Percentiles rank a stretch among this genome's conserved stretches.
phyloP scores from a whole-genome alignment of 305 asterid species.

The Solanum hybrid region DNA sequence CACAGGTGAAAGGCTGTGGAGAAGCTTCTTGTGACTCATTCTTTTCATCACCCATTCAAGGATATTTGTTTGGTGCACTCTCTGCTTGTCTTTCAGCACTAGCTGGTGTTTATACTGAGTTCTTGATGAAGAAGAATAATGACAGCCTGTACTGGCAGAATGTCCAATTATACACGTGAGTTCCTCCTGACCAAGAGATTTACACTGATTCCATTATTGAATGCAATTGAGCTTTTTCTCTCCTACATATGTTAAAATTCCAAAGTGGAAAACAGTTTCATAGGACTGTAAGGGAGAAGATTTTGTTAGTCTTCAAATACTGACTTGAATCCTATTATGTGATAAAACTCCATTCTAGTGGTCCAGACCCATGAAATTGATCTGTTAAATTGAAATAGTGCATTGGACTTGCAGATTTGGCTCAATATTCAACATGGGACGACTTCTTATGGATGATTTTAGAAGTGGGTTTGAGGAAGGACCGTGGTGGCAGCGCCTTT shows the following conservation, averaged over 20 bases:
- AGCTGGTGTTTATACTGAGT: constrained; percentile 95
- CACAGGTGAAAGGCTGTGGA: constrained; percentile 89
- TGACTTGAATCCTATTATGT: neutral
- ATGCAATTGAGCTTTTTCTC: neutral
- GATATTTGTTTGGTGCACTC: constrained; percentile 72
- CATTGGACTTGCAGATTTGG: constrained; percentile 61
- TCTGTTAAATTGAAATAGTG: constrained; percentile 13
- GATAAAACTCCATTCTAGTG: neutral
- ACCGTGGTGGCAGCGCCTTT: constrained; percentile 89
- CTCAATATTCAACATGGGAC: constrained; percentile 80
- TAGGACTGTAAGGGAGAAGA: neutral
- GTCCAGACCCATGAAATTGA: constrained; percentile 2
- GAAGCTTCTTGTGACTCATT: constrained; percentile 78
- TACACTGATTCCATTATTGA: neutral
- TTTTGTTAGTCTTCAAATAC: neutral
- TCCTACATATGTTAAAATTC: neutral
- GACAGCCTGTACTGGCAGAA: constrained; percentile 99
- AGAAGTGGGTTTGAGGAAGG: constrained; percentile 81
- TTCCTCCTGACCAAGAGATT: neutral
- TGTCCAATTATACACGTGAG: constrained; percentile 80
- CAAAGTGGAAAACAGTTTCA: neutral
- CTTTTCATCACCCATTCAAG: constrained; percentile 86
- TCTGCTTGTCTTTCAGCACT: constrained; percentile 95
- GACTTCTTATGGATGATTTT: constrained; percentile 70
- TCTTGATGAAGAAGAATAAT: constrained; percentile 93